Conservation (phyloP, 2,329 filamentous ascomycete genomes). For the Botrytis fragariae region DNA sequence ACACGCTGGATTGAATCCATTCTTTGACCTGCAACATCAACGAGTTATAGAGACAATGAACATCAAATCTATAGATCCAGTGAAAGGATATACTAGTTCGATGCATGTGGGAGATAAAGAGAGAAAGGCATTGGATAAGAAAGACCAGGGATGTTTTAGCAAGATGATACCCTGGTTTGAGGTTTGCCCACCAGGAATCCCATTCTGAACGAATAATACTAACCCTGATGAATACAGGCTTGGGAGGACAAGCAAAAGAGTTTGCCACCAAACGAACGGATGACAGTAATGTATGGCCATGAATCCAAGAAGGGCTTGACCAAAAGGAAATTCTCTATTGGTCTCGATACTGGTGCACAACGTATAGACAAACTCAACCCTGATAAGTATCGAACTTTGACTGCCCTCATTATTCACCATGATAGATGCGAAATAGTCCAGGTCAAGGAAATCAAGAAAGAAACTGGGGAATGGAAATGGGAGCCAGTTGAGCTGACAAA, state of each 20-base stretch:
- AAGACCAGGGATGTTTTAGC: background rate
- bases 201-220: background rate
- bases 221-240: background rate
- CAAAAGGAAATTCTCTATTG: background rate
- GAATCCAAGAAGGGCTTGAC: background rate
- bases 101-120: background rate
- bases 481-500: background rate
- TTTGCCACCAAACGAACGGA: background rate
- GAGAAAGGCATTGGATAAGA: background rate
- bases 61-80: background rate
- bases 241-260: background rate
- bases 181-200: background rate
- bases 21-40: background rate
- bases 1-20: slow-evolving; percentile 5
- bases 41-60: background rate
- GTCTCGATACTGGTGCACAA: background rate
- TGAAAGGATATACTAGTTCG: background rate
- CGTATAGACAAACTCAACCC: background rate
- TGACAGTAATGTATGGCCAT: background rate
- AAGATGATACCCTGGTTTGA: background rate
- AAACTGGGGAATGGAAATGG: background rate
- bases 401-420: background rate
- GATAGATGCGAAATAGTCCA: background rate
- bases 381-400: background rate
- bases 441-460: background rate